Base-by-base conservation (phyloP, 805 yeast species). In the Pichia cabralensis region DNA sequence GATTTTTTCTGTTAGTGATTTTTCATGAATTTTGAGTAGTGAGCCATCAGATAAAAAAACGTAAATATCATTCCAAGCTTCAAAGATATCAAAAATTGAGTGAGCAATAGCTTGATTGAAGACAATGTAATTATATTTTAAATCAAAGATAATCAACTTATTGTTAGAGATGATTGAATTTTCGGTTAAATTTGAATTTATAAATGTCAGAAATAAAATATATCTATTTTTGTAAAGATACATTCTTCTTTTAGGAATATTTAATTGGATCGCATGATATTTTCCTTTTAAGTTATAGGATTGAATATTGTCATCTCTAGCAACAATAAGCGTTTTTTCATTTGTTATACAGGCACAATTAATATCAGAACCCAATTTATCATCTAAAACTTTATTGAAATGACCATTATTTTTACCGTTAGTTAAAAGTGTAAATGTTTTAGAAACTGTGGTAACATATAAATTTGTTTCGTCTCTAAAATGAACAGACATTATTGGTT, bases 401-500 rank as follows among this genome's bases (percentile, higher is more conserved):
- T 71, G 71, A 0, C 88, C 83, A 31, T 74, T 75, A 52, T 80
- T 81, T 49, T 84, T 67, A 0, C 95, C 95, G 1, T 77, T 69
- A 1, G 96, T 85, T 11, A 76, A 69, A 9, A 86, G 73, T 0
- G 86, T 69, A 31, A 85, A 53, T 1, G 86, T 67, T 43, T 70
- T 77, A 12, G 80, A 71, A 0, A 92, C 76, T 0, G 96, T 81
- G 1, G 89, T 65, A 14, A 83, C 80, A 51, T 71, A 86, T 12
- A 86, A 57, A 22, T 71, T 58, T 2, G 70, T 66, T 12, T 65
- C 66, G 31, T 71, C 68, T 33, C 65, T 65, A 44, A 88, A 71
- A 20, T 71, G 69, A 1, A 89, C 57, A 0, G 83, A 80, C 0
- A 97, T 89, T 14, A 92, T 69, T 1, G 96, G 95, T 31, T 84